phyloP scores from a whole-genome alignment of 192 early-diverging fungal genomes.

The Backusella morwellensis region DNA sequence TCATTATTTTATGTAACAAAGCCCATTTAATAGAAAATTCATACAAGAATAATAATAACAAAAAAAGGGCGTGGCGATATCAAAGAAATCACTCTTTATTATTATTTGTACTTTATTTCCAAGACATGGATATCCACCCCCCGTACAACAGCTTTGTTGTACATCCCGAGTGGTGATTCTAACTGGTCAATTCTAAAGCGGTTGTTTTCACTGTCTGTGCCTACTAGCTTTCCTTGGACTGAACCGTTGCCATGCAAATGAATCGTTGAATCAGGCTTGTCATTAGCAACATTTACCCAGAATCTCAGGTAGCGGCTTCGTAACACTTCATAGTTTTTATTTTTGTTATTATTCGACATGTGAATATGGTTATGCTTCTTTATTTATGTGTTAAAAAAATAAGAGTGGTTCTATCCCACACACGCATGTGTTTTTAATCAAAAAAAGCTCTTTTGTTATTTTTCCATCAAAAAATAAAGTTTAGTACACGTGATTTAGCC shows the following conservation, averaged over 20 bases:
- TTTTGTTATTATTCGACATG: not conserved
- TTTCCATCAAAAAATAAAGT: not conserved
- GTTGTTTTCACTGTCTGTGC: slow-evolving; percentile 47
- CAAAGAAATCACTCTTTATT: not conserved
- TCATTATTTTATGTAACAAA: not conserved
- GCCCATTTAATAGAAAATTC: not conserved
- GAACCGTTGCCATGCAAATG: slow-evolving; percentile 39
- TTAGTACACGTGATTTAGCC: not conserved
- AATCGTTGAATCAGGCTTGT: slow-evolving; percentile 23
- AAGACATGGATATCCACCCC: slow-evolving; percentile 42
- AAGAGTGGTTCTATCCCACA: not conserved
- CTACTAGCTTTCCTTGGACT: slow-evolving; percentile 41
- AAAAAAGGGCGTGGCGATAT: not conserved
- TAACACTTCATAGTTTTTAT: slow-evolving; percentile 19
- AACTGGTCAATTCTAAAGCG: slow-evolving; percentile 47
- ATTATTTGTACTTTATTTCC: not conserved
- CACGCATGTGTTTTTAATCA: not conserved
- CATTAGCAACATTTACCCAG: slow-evolving; percentile 43
- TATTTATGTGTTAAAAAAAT: not conserved
- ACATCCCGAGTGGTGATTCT: slow-evolving; percentile 48
- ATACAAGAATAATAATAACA: not conserved
- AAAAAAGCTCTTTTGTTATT: not conserved
- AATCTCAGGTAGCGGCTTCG: slow-evolving; percentile 45
- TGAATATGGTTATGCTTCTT: not conserved
- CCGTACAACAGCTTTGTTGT: slow-evolving; percentile 50